phyloP scores from a whole-genome alignment of 2,329 filamentous ascomycete genomes.

The Claviceps africana region DNA sequence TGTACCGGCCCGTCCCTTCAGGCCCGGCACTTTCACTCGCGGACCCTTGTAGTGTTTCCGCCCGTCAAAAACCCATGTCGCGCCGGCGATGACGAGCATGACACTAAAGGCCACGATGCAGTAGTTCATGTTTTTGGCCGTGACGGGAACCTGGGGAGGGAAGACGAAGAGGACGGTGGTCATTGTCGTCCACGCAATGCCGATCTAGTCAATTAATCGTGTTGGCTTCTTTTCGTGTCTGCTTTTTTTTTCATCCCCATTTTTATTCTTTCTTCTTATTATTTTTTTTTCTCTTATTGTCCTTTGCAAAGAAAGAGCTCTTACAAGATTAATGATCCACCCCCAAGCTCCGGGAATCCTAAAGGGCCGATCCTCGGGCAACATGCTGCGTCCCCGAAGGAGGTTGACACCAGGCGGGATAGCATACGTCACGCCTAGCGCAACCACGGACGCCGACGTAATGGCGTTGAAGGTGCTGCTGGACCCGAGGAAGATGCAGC shows the following conservation, averaged over 20 bases:
- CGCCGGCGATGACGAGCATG: conserved; percentile 28
- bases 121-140: conserved; percentile 54
- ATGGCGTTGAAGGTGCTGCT: conserved; percentile 57
- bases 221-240: not conserved
- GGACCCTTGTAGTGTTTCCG: conserved; percentile 32
- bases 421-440: conserved; percentile 59
- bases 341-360: conserved; percentile 21
- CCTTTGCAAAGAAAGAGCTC: not conserved
- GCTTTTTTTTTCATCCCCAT: no score
- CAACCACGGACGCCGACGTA: conserved; percentile 57
- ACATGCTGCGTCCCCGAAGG: conserved; percentile 48
- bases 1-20: conserved; percentile 4
- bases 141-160: conserved; percentile 52
- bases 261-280: not conserved
- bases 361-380: conserved; percentile 37
- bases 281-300: not conserved
- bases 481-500: conserved; percentile 56
- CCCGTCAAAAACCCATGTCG: conserved; percentile 34
- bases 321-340: conserved; percentile 21
- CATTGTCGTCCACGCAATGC: conserved; percentile 51
- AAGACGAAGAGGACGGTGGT: conserved; percentile 66
- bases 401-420: conserved; percentile 61
- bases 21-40: conserved; percentile 10
- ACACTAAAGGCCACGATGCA: conserved; percentile 33
- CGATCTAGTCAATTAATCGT: conserved; percentile 16